Evolutionary conservation across 345 rosid genomes (phyloP), one percentile per base, ranked within the genome.

Genomic region (Dimocarpus longan): DNA sequence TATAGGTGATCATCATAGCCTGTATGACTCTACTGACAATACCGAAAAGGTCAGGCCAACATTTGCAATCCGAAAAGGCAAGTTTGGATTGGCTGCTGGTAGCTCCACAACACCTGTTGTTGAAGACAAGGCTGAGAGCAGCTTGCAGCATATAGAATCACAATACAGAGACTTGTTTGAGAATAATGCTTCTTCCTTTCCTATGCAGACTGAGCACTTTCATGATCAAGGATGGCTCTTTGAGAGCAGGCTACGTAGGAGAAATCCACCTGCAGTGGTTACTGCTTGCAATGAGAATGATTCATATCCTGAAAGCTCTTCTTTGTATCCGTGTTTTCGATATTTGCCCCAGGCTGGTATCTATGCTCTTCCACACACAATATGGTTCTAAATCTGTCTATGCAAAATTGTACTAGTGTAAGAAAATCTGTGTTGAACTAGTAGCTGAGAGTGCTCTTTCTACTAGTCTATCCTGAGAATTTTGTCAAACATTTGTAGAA

Each of bases 11-110:
- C 56, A 16, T 22, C 75, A 66, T 40, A 65, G 71, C 70, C 37
- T 66, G 59, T 79, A 75, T 32, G 82, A 71, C 40, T 83, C 80
- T 68, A 79, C 82, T 24, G 82, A 42, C 68, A 79, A 63, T 66
- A 67, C 72, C n/a, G 62, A 28, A 0, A 80, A 64, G 40, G 44
- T 63, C 8, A n/a, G 26, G 60, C 75, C 44, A 63, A 60, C 43
- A 21, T 22, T 21, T 11, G 32, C 21, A 8, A 8, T 26, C 32
- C 66, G 28, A 28, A 32, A 32, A 32, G 8, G 7, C 0, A 39
- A 37, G 21, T 43, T 24, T 71, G 76, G 52, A 71, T 46, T 79
- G 50, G 48, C 3, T 40, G n/a, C 32, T 5, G 16, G 37, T 32
- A 32, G 37, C 37, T 32, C 37, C 37, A 32, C 37, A 2, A 32